phyloP scores from a whole-genome alignment of 2,329 filamentous ascomycete genomes.

The Zasmidium citrigriseum region DNA sequence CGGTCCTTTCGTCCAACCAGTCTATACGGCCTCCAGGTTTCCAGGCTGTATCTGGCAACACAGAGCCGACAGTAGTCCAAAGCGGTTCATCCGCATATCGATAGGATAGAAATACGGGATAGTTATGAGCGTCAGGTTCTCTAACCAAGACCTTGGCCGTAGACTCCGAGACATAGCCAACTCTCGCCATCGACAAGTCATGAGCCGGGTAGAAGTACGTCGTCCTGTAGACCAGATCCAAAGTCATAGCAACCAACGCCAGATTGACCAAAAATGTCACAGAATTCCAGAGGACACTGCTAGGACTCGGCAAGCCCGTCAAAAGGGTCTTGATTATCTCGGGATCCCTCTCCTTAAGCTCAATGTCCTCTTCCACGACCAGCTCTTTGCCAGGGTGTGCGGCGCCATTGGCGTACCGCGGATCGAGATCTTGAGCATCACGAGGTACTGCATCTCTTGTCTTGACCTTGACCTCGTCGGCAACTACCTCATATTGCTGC shows the following conservation, averaged over 20 bases:
- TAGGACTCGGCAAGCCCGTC: slow-evolving; percentile 72
- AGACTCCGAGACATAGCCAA: slow-evolving; percentile 81
- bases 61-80: slow-evolving; percentile 3
- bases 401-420: slow-evolving; percentile 29
- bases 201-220: slow-evolving; percentile 68
- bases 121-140: slow-evolving; percentile 73
- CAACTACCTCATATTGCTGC: slow-evolving; percentile 33
- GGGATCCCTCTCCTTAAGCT: slow-evolving; percentile 59
- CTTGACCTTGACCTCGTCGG: slow-evolving; percentile 39
- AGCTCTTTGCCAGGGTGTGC: slow-evolving; percentile 52
- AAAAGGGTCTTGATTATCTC: slow-evolving; percentile 67
- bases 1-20: slow-evolving; percentile 71
- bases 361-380: slow-evolving; percentile 63
- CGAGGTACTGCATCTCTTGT: slow-evolving; percentile 42
- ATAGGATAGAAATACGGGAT: slow-evolving; percentile 74
- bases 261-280: slow-evolving; percentile 63
- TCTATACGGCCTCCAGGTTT: slow-evolving; percentile 65
- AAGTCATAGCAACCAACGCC: slow-evolving; percentile 65
- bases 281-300: slow-evolving; percentile 65
- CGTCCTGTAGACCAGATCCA: slow-evolving; percentile 77
- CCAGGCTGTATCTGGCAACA: slow-evolving; percentile 60
- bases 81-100: slow-evolving; percentile 39
- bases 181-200: slow-evolving; percentile 79
- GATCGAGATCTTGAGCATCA: slow-evolving; percentile 21
- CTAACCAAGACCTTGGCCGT: slow-evolving; percentile 81